These are phyloP conservation scores for Erodium chrysanthum DNA, from an alignment of 441 rosid species.

Conservation along the genomic window DNA sequence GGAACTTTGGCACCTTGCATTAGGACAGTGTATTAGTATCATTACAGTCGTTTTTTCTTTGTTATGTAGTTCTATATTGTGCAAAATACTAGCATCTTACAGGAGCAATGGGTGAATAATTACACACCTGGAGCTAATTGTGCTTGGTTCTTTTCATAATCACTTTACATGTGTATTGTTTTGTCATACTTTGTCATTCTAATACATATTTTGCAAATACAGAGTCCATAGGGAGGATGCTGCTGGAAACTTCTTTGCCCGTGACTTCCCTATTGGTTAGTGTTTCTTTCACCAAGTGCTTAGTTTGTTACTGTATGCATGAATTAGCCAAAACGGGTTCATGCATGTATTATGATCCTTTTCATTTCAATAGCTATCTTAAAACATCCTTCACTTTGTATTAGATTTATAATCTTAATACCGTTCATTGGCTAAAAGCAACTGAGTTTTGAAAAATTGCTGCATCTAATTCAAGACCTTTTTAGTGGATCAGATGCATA, in stretches of 20 bases:
- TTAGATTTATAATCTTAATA: too few relatives aligned
- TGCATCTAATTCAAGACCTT: too few relatives aligned
- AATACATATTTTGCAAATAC: not conserved
- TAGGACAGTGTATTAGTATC: not conserved
- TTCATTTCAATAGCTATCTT: not conserved
- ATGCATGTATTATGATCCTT: not conserved
- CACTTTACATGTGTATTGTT: not conserved
- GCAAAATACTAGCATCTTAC: not conserved
- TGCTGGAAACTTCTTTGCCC: conserved; percentile 35
- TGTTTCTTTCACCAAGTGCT: conserved; percentile 1
- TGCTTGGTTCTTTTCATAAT: not conserved
- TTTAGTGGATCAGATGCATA: not conserved
- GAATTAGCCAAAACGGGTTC: too few relatives aligned
- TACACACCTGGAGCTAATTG: too few relatives aligned
- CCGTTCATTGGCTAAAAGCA: too few relatives aligned
- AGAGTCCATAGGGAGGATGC: conserved; percentile 41
- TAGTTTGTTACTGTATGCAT: not conserved
- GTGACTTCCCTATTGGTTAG: conserved; percentile 37
- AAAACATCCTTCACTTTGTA: not conserved
- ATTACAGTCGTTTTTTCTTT: not conserved
- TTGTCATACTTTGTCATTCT: not conserved
- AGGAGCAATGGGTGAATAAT: too few relatives aligned
- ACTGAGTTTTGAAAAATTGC: too few relatives aligned
- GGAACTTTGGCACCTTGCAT: not conserved
- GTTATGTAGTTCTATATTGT: not conserved